Conservation (phyloP, 2,329 filamentous ascomycete species). For the Fusarium sulawesiense region DNA sequence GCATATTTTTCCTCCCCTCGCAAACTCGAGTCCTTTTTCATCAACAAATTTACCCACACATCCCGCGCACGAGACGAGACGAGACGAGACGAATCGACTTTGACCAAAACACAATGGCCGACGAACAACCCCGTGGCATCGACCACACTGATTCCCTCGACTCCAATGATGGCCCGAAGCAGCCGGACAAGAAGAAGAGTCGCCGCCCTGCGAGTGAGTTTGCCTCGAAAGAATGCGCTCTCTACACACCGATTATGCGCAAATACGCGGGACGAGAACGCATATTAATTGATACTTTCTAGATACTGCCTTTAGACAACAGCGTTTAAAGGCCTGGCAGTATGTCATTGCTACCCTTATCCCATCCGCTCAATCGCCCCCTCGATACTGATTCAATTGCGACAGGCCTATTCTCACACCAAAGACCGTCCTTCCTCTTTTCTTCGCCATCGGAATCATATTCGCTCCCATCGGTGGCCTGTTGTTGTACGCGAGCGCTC, state of each 20-base stretch:
- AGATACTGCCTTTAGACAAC: constrained; percentile 98
- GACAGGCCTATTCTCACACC: constrained; percentile 90
- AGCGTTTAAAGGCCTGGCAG: constrained; percentile 99
- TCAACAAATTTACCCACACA: constrained; percentile 30
- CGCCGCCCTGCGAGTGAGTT: constrained; percentile 84
- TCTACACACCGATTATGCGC: neutral
- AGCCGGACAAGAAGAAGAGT: constrained; percentile 85
- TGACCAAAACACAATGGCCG: constrained; percentile 57
- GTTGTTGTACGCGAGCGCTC: constrained; percentile 84
- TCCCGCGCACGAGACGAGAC: constrained; percentile 2
- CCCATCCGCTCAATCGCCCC: constrained; percentile 6
- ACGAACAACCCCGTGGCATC: constrained; percentile 56
- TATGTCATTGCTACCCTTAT: constrained; percentile 63
- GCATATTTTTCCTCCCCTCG: constrained; percentile 24
- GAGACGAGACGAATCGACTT: constrained; percentile 8
- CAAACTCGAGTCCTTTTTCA: constrained; percentile 7
- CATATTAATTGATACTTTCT: constrained; percentile 39
- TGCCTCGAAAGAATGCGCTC: constrained; percentile 41
- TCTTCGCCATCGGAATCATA: constrained; percentile 90
- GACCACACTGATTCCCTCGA: constrained; percentile 65
- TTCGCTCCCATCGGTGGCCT: constrained; percentile 93
- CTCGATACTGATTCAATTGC: constrained; percentile 52
- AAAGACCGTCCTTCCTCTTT: constrained; percentile 90
- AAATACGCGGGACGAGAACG: neutral
- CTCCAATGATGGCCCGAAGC: constrained; percentile 65